Evolutionary conservation across 2,329 filamentous ascomycete genomes (phyloP).

Genomic region (Neophaeococcomyces aloes): DNA sequence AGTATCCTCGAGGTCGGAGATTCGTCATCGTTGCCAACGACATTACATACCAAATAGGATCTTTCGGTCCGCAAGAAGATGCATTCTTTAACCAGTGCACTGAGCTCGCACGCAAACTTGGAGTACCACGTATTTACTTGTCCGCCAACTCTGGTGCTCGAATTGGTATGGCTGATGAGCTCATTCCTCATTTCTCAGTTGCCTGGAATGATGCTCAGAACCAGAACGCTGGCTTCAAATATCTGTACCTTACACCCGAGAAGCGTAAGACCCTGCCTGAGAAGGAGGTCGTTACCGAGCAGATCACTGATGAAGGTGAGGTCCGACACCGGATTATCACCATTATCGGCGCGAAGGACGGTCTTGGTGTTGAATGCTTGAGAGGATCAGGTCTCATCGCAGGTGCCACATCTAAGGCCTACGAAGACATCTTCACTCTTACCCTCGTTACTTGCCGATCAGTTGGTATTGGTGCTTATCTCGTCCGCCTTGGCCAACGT

Average conservation of each 20-base stretch:
- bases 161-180: conserved; percentile 89
- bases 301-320: conserved; percentile 76
- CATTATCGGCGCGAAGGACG: conserved; percentile 85
- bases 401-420: conserved; percentile 89
- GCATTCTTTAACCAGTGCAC: conserved; percentile 99
- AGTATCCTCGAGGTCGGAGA: conserved; percentile 83
- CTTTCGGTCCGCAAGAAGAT: conserved; percentile 92
- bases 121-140: conserved; percentile 92
- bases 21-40: conserved; percentile 98
- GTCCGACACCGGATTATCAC: conserved; percentile 89
- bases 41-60: conserved; percentile 98
- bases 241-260: conserved; percentile 83
- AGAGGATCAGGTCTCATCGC: conserved; percentile 96
- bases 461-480: conserved; percentile 97
- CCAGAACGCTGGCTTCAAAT: conserved; percentile 87
- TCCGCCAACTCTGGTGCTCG: conserved; percentile 98
- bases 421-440: conserved; percentile 98
- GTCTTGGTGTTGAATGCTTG: conserved; percentile 93
- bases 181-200: conserved; percentile 94
- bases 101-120: conserved; percentile 83
- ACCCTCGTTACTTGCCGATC: conserved; percentile 96
- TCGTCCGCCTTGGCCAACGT: conserved; percentile 95
- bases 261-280: conserved; percentile 78
- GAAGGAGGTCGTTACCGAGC: conserved; percentile 76
- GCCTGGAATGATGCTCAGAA: conserved; percentile 81